Conservation (phyloP, 305 asterid species). For the Fraxinus latifolia region DNA sequence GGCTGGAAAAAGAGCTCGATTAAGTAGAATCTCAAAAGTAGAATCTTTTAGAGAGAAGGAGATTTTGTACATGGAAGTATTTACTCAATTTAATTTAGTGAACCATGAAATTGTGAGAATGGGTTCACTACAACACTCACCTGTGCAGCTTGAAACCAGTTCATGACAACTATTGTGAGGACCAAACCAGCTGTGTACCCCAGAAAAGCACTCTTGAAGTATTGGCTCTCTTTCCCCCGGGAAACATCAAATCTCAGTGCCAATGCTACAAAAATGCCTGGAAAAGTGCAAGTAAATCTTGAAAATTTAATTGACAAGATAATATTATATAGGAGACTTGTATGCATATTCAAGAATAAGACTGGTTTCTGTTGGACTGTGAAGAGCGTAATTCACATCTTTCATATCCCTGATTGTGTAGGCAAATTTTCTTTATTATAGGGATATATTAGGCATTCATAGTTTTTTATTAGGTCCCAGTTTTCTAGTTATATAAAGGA, state of each 20-base stretch:
- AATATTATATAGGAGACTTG: not conserved
- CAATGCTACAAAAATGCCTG: conserved; percentile 93
- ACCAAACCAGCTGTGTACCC: conserved; percentile 73
- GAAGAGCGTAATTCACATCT: not conserved
- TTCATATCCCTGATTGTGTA: not conserved
- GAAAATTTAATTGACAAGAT: not conserved
- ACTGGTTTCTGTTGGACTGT: not conserved
- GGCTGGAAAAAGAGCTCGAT: conserved; percentile 50
- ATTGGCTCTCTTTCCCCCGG: conserved; percentile 68
- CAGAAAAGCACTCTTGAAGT: conserved; percentile 81
- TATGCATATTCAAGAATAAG: not conserved
- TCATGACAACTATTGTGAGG: conserved; percentile 82
- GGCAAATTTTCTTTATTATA: not conserved
- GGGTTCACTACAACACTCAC: conserved; percentile 27
- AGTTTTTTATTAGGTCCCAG: not conserved
- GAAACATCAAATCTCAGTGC: conserved; percentile 93
- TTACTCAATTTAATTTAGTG: not conserved
- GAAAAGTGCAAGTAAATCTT: conserved; percentile 23
- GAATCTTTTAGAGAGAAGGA: not conserved
- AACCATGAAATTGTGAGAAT: not conserved
- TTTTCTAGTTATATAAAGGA: not conserved
- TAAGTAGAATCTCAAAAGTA: not conserved
- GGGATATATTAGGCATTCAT: not conserved
- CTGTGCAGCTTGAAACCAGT: conserved; percentile 99
- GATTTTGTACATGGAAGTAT: not conserved